phyloP scores from a whole-genome alignment of 208 protist genomes.

The Acanthamoeba sp. region DNA sequence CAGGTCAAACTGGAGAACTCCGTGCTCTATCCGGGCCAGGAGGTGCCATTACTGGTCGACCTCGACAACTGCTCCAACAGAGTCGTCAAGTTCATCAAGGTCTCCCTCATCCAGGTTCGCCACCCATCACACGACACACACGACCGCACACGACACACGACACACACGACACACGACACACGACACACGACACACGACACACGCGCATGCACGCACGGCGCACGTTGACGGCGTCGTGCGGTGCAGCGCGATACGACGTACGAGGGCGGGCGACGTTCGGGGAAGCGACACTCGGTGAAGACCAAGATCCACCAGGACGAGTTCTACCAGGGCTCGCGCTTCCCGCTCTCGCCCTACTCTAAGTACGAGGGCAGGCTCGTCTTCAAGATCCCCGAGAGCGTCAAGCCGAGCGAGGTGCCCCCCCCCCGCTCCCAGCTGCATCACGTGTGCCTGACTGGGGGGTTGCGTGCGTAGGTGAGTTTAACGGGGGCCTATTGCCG shows the following conservation, averaged over 20 bases:
- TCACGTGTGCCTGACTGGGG: background rate
- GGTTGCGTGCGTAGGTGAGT: background rate
- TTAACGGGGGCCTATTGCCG: slow-evolving; percentile 50
- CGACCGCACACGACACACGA: background rate
- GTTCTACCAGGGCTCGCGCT: slow-evolving; percentile 59
- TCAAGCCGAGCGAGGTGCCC: slow-evolving; percentile 49
- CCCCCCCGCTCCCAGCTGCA: background rate
- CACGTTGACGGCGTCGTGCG: background rate
- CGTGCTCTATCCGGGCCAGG: slow-evolving; percentile 19
- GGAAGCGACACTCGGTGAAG: slow-evolving; percentile 9
- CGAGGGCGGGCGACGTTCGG: background rate
- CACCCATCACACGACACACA: background rate
- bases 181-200: background rate
- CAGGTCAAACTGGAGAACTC: slow-evolving; percentile 54
- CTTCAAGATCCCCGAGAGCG: slow-evolving; percentile 38
- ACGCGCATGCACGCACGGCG: background rate
- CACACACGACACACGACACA: background rate
- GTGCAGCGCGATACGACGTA: slow-evolving; percentile 47
- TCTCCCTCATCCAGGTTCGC: background rate
- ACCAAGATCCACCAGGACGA: slow-evolving; percentile 54
- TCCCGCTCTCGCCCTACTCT: slow-evolving; percentile 35
- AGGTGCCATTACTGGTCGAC: background rate
- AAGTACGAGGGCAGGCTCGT: slow-evolving; percentile 48
- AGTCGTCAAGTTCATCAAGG: slow-evolving; percentile 69
- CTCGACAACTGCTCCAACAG: slow-evolving; percentile 53